Percentiles rank a stretch among this genome's conserved stretches.
Conservation (phyloP, 805 yeast species). For the Kluyveromyces dobzhanskii region DNA sequence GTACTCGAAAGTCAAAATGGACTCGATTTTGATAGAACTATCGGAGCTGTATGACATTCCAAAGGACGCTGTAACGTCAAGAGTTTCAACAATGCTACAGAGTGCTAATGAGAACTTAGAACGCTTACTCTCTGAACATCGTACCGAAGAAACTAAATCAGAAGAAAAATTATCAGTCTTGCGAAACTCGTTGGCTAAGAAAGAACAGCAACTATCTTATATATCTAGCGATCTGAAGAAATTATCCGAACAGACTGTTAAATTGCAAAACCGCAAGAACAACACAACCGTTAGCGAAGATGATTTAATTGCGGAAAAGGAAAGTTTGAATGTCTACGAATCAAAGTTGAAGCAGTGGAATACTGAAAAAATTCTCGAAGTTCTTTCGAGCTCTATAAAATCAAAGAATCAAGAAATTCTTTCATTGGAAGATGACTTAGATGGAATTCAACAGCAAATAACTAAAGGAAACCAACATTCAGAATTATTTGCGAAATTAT, state of each 20-base stretch:
- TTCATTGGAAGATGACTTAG: conserved; percentile 38
- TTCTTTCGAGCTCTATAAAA: conserved; percentile 31
- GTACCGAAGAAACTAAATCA: conserved; percentile 6
- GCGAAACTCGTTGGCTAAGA: conserved; percentile 21
- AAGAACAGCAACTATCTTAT: conserved; percentile 33
- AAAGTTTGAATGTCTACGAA: conserved; percentile 34
- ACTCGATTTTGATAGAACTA: conserved; percentile 3
- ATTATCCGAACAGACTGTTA: conserved; percentile 29
- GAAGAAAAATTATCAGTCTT: conserved; percentile 12
- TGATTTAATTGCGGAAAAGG: conserved; percentile 38
- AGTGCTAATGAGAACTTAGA: conserved; percentile 7
- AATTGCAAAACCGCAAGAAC: conserved; percentile 33
- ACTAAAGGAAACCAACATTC: conserved; percentile 46
- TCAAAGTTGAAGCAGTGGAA: conserved; percentile 28
- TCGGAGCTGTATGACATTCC: not conserved
- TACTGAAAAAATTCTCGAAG: conserved; percentile 20
- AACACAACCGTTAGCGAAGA: conserved; percentile 36
- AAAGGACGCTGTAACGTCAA: not conserved
- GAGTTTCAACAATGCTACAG: not conserved
- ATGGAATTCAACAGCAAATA: conserved; percentile 43
- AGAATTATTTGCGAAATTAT: conserved; percentile 48
- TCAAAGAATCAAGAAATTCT: conserved; percentile 32
- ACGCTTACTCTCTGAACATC: conserved; percentile 10
- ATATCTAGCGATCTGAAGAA: conserved; percentile 37
- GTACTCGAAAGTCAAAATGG: conserved; percentile 22